Conservation (phyloP, 495 filamentous ascomycete genomes). For the Penicillium tannophilum region DNA sequence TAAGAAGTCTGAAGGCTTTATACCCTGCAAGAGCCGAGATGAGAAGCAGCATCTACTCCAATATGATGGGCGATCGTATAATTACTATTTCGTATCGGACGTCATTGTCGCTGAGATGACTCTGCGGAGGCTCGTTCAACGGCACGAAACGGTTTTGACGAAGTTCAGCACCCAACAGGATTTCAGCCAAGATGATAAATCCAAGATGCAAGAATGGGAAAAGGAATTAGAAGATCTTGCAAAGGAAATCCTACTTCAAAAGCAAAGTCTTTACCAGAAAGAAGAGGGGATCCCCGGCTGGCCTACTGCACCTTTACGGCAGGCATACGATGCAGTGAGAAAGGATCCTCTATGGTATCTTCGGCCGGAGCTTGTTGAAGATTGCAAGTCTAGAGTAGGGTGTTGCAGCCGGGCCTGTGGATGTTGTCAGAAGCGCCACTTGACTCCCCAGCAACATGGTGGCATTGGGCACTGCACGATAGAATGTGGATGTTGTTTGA, state of each 20-base stretch:
- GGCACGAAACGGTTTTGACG: neutral
- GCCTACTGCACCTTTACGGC: neutral
- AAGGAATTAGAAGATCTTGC: neutral
- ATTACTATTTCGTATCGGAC: neutral
- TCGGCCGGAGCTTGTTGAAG: neutral
- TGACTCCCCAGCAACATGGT: neutral
- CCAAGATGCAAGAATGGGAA: neutral
- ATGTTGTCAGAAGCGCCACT: neutral
- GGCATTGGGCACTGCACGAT: neutral
- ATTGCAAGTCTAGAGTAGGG: neutral
- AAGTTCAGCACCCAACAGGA: neutral
- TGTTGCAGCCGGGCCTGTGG: neutral
- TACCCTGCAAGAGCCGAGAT: neutral
- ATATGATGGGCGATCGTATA: neutral
- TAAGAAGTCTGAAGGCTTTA: neutral
- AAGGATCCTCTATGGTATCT: neutral
- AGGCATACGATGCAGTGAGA: neutral
- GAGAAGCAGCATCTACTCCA: too few species aligned
- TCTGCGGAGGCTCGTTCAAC: neutral
- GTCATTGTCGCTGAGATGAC: neutral
- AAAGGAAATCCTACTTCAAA: neutral
- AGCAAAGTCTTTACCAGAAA: neutral
- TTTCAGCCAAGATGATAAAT: neutral
- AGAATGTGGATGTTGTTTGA: neutral
- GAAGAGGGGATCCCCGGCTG: neutral